Percentiles rank a stretch among this genome's conserved stretches.
phyloP scores from a whole-genome alignment of 441 rosid species.

The Populus hybrid region DNA sequence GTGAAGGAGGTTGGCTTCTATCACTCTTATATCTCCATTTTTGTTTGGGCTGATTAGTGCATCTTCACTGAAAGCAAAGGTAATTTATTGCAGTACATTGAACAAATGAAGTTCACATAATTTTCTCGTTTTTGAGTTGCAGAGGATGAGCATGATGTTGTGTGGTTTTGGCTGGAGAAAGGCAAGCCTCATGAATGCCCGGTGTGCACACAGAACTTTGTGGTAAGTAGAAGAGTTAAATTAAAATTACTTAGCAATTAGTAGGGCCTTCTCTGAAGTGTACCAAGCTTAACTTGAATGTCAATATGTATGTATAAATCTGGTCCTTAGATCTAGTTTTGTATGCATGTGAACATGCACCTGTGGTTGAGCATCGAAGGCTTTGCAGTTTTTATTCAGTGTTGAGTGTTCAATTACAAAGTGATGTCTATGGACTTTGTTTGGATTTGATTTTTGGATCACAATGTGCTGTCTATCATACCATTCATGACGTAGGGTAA shows the following conservation, averaged over 20 bases:
- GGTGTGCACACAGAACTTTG: slow-evolving; percentile 87
- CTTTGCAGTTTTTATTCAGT: background rate
- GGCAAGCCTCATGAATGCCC: slow-evolving; percentile 89
- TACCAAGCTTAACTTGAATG: background rate
- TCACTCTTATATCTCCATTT: background rate
- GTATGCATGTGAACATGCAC: background rate
- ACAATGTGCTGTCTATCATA: background rate
- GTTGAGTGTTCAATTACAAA: background rate
- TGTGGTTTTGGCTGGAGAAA: slow-evolving; percentile 99
- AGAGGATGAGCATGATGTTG: slow-evolving; percentile 98
- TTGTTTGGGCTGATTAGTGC: background rate
- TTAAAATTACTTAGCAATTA: slow-evolving; percentile 12
- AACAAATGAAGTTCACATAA: slow-evolving; percentile 2
- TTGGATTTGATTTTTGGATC: background rate
- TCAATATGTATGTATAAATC: background rate
- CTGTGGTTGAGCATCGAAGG: background rate
- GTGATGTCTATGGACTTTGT: background rate
- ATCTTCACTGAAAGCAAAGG: background rate
- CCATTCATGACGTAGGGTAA: background rate
- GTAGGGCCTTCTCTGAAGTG: background rate
- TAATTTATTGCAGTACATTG: slow-evolving; percentile 1
- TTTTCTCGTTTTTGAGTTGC: slow-evolving; percentile 16
- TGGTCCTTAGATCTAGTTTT: background rate
- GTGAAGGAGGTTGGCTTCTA: slow-evolving; percentile 66
- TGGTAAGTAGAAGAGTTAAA: slow-evolving; percentile 43